phyloP scores from a whole-genome alignment of 495 filamentous ascomycete genomes.

The Neurospora cerealis region DNA sequence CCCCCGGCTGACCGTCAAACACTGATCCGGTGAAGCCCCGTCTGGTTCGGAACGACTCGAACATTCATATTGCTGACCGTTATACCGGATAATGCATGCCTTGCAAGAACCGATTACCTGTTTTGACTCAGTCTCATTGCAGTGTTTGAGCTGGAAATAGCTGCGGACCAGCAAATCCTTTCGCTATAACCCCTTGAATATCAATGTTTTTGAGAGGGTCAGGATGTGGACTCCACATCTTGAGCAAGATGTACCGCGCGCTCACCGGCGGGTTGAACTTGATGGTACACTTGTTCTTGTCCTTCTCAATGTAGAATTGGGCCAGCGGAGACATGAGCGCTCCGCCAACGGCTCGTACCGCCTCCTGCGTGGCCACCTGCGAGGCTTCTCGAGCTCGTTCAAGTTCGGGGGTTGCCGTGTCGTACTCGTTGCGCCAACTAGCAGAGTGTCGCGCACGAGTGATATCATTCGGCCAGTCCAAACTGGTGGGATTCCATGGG shows the following conservation, averaged over 20 bases:
- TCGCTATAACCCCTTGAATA: slow-evolving; percentile 68
- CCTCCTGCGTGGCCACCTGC: slow-evolving; percentile 44
- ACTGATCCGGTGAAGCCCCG: neutral
- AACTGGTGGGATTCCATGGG: neutral
- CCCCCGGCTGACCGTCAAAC: neutral
- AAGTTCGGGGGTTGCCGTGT: slow-evolving; percentile 27
- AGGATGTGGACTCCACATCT: slow-evolving; percentile 69
- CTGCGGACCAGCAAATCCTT: slow-evolving; percentile 74
- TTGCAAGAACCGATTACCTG: neutral
- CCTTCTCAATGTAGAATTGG: slow-evolving; percentile 65
- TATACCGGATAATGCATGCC: neutral
- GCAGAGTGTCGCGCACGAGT: neutral
- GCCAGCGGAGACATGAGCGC: slow-evolving; percentile 60
- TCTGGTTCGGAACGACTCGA: neutral
- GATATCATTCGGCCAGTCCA: slow-evolving; percentile 8
- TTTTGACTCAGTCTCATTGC: neutral
- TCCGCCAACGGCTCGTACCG: slow-evolving; percentile 42
- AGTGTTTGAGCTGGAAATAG: slow-evolving; percentile 44
- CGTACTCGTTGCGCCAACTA: neutral
- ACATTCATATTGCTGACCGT: neutral
- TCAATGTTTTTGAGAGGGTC: slow-evolving; percentile 59
- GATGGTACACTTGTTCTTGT: slow-evolving; percentile 76
- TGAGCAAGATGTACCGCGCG: slow-evolving; percentile 70
- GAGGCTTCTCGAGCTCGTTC: slow-evolving; percentile 41
- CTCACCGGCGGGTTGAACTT: slow-evolving; percentile 84